These are phyloP conservation scores for Diaporthe velutina DNA, from an alignment of 2,329 filamentous ascomycete genomes.

Conservation along the genomic window DNA sequence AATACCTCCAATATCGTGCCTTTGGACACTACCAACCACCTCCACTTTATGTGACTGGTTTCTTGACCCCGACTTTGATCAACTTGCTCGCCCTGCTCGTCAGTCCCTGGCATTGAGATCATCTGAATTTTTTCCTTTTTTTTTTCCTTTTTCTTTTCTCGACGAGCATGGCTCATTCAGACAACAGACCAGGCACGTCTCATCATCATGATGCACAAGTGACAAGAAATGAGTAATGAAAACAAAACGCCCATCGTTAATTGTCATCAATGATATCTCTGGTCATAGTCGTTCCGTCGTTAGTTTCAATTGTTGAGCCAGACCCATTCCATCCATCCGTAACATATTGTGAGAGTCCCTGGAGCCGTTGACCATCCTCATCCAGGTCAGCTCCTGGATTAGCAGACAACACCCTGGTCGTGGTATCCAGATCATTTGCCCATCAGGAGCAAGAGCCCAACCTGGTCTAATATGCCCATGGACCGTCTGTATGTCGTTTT, in stretches of 20 bases:
- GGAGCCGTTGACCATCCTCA: neutral
- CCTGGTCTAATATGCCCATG: constrained; percentile 23
- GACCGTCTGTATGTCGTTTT: constrained; percentile 29
- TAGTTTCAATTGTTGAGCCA: constrained; percentile 34
- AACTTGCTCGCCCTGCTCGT: neutral
- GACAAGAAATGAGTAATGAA: constrained; percentile 7
- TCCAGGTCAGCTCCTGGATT: constrained; percentile 28
- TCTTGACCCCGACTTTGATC: neutral
- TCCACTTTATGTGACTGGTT: neutral
- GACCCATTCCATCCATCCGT: constrained; percentile 28
- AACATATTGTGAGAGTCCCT: constrained; percentile 19
- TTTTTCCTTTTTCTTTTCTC: neutral
- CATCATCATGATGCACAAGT: constrained; percentile 17
- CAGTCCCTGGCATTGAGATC: neutral
- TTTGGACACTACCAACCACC: neutral
- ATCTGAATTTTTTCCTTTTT: neutral
- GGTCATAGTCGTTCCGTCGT: constrained; percentile 38
- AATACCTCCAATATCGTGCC: neutral
- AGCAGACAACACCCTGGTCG: constrained; percentile 6
- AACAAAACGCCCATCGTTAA: constrained; percentile 38
- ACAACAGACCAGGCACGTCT: neutral
- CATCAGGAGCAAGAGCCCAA: constrained; percentile 5
- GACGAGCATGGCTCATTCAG: neutral
- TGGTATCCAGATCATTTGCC: constrained; percentile 34
- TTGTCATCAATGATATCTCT: constrained; percentile 40